Conservation (phyloP, 768 basidiomycete genomes). For the Hygrocybe coccinea region DNA sequence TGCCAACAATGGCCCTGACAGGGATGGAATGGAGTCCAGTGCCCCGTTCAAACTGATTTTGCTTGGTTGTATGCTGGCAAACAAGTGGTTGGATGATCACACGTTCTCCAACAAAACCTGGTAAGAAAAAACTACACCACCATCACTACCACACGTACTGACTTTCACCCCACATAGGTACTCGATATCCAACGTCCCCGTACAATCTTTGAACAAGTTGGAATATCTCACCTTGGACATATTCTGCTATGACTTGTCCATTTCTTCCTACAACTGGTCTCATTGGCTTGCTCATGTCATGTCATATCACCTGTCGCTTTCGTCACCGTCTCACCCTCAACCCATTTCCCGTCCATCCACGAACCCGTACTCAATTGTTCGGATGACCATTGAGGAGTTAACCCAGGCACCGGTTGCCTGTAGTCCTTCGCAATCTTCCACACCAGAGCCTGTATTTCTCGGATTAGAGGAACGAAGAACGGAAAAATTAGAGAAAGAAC, state of each 20-base stretch:
- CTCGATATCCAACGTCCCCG: conserved; percentile 70
- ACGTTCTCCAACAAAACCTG: conserved; percentile 89
- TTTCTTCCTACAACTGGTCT: conserved; percentile 60
- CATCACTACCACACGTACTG: conserved; percentile 2
- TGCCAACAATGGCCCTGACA: conserved; percentile 36
- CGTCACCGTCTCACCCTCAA: conserved; percentile 57
- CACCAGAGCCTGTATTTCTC: conserved; percentile 65
- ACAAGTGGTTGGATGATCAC: conserved; percentile 86
- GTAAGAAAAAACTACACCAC: conserved; percentile 36
- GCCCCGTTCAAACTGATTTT: conserved; percentile 72
- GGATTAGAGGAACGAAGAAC: conserved; percentile 62
- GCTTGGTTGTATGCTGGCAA: conserved; percentile 79
- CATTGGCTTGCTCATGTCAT: conserved; percentile 65
- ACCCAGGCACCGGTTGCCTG: conserved; percentile 44
- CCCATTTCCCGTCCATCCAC: conserved; percentile 75
- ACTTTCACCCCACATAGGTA: conserved; percentile 47
- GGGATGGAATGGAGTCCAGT: conserved; percentile 49
- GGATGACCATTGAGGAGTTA: conserved; percentile 66
- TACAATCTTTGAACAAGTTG: conserved; percentile 63
- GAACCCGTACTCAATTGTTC: conserved; percentile 65
- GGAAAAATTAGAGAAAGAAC: conserved; percentile 46
- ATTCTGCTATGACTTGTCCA: conserved; percentile 64
- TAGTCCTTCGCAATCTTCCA: conserved; percentile 20
- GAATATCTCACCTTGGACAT: conserved; percentile 69
- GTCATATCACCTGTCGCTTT: conserved; percentile 59